Evolutionary conservation across 176 grass and related monocot species (phyloP).

Genomic region (Oryza glumipatula): DNA sequence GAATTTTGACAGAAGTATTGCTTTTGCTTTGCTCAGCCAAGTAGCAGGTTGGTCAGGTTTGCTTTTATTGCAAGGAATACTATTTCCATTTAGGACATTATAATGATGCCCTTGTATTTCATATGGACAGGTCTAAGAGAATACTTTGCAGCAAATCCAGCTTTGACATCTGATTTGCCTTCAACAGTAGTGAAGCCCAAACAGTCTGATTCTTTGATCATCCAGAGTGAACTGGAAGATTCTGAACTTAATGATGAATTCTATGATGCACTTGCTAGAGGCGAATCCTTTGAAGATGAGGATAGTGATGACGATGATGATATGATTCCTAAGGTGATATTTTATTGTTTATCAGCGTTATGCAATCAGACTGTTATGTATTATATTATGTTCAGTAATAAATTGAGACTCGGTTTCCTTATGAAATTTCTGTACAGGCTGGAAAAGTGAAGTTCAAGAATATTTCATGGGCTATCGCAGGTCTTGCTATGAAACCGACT

Average conservation of each 20-base stretch:
- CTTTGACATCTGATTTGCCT: slow-evolving; percentile 65
- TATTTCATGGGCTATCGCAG: slow-evolving; percentile 88
- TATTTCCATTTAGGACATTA: slow-evolving; percentile 27
- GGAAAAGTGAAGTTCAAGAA: slow-evolving; percentile 92
- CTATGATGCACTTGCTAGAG: slow-evolving; percentile 89
- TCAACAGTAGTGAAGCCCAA: slow-evolving; percentile 62
- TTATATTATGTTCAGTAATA: slow-evolving; percentile 15
- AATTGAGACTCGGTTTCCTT: slow-evolving; percentile 25
- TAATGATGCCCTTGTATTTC: slow-evolving; percentile 24
- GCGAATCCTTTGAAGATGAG: slow-evolving; percentile 63
- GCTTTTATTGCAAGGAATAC: slow-evolving; percentile 16
- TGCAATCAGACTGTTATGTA: background rate
- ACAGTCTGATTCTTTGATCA: slow-evolving; percentile 51
- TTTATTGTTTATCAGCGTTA: slow-evolving; percentile 32
- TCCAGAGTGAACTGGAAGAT: slow-evolving; percentile 63
- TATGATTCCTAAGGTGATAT: slow-evolving; percentile 46
- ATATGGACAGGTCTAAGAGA: slow-evolving; percentile 77
- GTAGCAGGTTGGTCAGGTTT: slow-evolving; percentile 74
- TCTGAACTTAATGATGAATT: slow-evolving; percentile 79
- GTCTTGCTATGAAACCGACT: slow-evolving; percentile 67
- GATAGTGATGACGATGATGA: slow-evolving; percentile 70
- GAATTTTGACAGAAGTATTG: slow-evolving; percentile 83
- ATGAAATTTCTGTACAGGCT: slow-evolving; percentile 52
- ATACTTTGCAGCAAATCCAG: slow-evolving; percentile 86
- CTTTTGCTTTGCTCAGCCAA: slow-evolving; percentile 93